These are phyloP conservation scores for Aspergillus piperis DNA, from an alignment of 2,329 filamentous ascomycete species.

Conservation along the genomic window DNA sequence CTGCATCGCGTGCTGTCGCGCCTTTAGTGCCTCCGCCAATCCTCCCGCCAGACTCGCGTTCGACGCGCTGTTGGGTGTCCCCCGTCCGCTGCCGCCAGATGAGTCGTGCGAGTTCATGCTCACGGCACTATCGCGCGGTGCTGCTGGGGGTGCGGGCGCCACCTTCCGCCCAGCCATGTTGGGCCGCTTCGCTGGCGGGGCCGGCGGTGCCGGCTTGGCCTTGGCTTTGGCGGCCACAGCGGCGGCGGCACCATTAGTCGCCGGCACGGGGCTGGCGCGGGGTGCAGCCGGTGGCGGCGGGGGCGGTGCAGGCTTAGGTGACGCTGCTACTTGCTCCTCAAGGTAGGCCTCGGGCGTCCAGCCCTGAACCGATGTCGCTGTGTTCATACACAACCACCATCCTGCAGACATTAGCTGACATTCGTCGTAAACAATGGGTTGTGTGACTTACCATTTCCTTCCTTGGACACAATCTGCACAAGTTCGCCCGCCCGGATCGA, in stretches of 20 bases:
- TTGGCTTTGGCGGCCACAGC: constrained; percentile 49
- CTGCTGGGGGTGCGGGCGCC: constrained; percentile 63
- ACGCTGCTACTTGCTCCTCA: constrained; percentile 65
- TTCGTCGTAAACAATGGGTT: background rate
- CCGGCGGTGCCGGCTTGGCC: constrained; percentile 71
- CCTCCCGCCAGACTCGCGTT: constrained; percentile 68
- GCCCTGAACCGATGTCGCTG: constrained; percentile 69
- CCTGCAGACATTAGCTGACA: constrained; percentile 56
- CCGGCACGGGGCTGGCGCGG: constrained; percentile 63
- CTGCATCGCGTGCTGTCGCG: constrained; percentile 75
- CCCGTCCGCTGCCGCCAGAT: constrained; percentile 66
- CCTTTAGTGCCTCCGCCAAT: constrained; percentile 75
- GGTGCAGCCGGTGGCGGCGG: constrained; percentile 49
- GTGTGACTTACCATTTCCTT: constrained; percentile 76
- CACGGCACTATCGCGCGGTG: constrained; percentile 66
- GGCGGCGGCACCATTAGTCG: constrained; percentile 51
- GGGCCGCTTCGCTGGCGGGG: constrained; percentile 79
- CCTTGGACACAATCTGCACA: constrained; percentile 89
- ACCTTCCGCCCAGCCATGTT: constrained; percentile 69
- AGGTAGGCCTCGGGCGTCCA: constrained; percentile 96
- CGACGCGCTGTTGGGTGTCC: constrained; percentile 62
- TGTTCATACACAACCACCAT: constrained; percentile 91
- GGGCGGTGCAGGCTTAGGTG: constrained; percentile 61
- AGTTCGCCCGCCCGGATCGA: constrained; percentile 77
- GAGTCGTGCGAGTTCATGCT: constrained; percentile 54